phyloP scores from a whole-genome alignment of 176 grass and related monocot genomes.

The Coix lacrymajobi region DNA sequence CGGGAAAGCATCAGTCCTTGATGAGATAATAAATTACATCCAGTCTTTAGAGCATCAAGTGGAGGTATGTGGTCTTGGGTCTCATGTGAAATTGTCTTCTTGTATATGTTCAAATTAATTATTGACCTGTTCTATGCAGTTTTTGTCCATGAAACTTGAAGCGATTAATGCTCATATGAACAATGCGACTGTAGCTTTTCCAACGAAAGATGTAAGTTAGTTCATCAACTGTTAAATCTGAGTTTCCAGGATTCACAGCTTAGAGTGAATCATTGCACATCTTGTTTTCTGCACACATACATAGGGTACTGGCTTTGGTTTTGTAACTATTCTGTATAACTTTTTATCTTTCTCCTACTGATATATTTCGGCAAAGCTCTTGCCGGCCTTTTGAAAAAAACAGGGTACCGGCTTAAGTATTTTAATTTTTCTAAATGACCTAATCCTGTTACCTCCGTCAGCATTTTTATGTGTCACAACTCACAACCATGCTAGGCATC shows the following conservation, averaged over 20 bases:
- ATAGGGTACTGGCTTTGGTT: neutral
- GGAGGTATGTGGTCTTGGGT: constrained; percentile 41
- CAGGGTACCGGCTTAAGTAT: too few species aligned
- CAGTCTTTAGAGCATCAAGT: constrained; percentile 75
- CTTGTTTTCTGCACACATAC: neutral
- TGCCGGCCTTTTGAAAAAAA: too few species aligned
- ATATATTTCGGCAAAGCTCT: too few species aligned
- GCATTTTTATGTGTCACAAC: neutral
- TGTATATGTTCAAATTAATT: neutral
- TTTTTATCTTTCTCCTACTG: too few species aligned
- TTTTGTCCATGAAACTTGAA: constrained; percentile 93
- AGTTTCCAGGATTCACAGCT: neutral
- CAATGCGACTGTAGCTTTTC: constrained; percentile 32
- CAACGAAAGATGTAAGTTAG: constrained; percentile 74
- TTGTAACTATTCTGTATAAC: too few species aligned
- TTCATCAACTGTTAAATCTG: neutral
- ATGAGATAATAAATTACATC: constrained; percentile 95
- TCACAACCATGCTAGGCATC: neutral
- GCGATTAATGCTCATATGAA: constrained; percentile 59
- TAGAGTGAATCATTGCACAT: neutral
- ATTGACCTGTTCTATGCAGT: constrained; percentile 40
- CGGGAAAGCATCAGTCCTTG: constrained; percentile 79
- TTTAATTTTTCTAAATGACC: neutral
- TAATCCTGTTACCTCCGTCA: neutral
- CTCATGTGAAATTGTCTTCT: neutral